phyloP scores from a whole-genome alignment of 2,329 filamentous ascomycete species.

The Aspergillus hortae region DNA sequence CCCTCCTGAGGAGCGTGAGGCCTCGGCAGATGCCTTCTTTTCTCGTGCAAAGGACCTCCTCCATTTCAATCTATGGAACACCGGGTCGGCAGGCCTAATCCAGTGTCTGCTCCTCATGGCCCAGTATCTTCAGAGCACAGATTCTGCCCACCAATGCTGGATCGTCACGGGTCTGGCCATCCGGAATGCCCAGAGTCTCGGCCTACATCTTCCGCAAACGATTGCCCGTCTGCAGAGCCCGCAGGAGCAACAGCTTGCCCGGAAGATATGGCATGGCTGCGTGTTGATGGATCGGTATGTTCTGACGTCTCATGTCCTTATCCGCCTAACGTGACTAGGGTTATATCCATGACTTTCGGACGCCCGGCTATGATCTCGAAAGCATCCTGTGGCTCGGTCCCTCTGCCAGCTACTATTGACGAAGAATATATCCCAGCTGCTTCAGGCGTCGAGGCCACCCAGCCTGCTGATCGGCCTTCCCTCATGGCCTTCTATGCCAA shows the following conservation, averaged over 20 bases:
- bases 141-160: constrained; percentile 49
- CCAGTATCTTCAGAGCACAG: constrained; percentile 50
- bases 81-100: constrained; percentile 43
- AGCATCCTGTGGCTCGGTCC: constrained; percentile 22
- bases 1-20: constrained; percentile 38
- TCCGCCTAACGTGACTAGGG: constrained; percentile 13
- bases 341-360: constrained; percentile 38
- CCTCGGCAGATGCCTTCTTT: constrained; percentile 42
- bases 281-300: constrained; percentile 35
- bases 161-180: constrained; percentile 48
- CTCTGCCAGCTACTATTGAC: constrained; percentile 28
- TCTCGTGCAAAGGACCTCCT: constrained; percentile 42
- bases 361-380: constrained; percentile 35
- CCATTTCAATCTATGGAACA: constrained; percentile 43
- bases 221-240: constrained; percentile 21
- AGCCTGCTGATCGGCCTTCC: constrained; percentile 23
- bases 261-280: constrained; percentile 36
- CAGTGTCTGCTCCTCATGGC: constrained; percentile 48
- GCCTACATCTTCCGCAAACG: constrained; percentile 44
- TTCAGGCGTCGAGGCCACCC: constrained; percentile 11
- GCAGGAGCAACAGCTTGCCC: constrained; percentile 27
- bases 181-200: constrained; percentile 47
- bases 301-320: background rate
- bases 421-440: constrained; percentile 27
- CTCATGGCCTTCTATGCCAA: constrained; percentile 31